Evolutionary conservation across 2,329 filamentous ascomycete species (phyloP).

Genomic region (Phoma sp.): DNA sequence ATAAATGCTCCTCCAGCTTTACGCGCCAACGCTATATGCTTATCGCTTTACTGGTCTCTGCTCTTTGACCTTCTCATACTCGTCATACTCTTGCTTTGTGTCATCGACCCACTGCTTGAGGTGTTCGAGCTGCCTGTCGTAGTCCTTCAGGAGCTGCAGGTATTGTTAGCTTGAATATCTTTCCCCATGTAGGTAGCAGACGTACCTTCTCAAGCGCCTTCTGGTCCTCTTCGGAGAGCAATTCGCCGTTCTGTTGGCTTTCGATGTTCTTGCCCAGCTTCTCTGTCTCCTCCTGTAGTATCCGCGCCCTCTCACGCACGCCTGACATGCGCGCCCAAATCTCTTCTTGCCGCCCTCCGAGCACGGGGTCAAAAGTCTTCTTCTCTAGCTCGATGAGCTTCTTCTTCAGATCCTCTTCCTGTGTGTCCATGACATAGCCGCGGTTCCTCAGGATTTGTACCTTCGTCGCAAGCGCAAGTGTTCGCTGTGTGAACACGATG

Average conservation of each 20-base stretch:
- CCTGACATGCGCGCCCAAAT: slow-evolving; percentile 83
- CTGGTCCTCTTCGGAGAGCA: slow-evolving; percentile 73
- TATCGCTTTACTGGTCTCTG: slow-evolving; percentile 34
- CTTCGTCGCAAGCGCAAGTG: slow-evolving; percentile 75
- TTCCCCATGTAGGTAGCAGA: background rate
- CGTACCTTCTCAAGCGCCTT: slow-evolving; percentile 76
- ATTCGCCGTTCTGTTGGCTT: slow-evolving; percentile 54
- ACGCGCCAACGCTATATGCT: slow-evolving; percentile 17
- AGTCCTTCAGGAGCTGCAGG: slow-evolving; percentile 75
- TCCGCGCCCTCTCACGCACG: slow-evolving; percentile 73
- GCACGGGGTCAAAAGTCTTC: slow-evolving; percentile 73
- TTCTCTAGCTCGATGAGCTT: slow-evolving; percentile 74
- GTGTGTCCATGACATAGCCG: slow-evolving; percentile 78
- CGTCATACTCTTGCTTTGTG: slow-evolving; percentile 65
- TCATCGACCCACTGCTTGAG: slow-evolving; percentile 70
- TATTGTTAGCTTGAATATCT: background rate
- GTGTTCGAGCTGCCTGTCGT: slow-evolving; percentile 78
- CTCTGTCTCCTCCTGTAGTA: slow-evolving; percentile 76
- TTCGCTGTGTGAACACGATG: slow-evolving; percentile 73
- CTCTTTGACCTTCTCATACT: slow-evolving; percentile 55
- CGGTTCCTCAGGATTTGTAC: slow-evolving; percentile 82
- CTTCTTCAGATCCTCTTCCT: slow-evolving; percentile 78
- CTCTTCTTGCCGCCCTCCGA: slow-evolving; percentile 79
- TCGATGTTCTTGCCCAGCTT: slow-evolving; percentile 61
- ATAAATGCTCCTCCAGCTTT: slow-evolving; percentile 21